A percentile compares a stretch with the other conserved stretches of the same genome.
These are phyloP conservation scores for Penicillium sp. DNA, from an alignment of 2,329 filamentous ascomycete genomes.

Conservation along the genomic window DNA sequence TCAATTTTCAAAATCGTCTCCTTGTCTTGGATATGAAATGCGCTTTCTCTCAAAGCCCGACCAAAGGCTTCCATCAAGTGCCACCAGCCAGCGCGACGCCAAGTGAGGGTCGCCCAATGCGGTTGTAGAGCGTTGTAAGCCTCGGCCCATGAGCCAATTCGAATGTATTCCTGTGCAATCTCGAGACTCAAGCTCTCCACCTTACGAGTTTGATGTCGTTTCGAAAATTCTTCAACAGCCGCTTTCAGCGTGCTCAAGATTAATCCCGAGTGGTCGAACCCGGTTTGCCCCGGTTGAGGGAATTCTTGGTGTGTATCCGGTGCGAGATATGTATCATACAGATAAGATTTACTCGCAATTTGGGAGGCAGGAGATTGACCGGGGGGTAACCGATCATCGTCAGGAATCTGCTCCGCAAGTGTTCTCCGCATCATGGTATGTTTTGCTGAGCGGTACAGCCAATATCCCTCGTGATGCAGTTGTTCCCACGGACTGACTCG, in stretches of 20 bases:
- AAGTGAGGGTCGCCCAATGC: slow-evolving; percentile 61
- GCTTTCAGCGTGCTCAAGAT: slow-evolving; percentile 54
- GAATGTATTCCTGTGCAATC: slow-evolving; percentile 59
- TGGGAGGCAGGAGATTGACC: slow-evolving; percentile 60
- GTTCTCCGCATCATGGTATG: slow-evolving; percentile 56
- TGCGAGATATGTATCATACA: slow-evolving; percentile 65
- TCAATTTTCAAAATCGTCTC: slow-evolving; percentile 57
- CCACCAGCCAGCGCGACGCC: slow-evolving; percentile 66
- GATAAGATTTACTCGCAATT: slow-evolving; percentile 56
- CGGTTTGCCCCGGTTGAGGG: slow-evolving; percentile 47
- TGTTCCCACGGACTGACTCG: slow-evolving; percentile 61
- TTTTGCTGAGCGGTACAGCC: slow-evolving; percentile 59
- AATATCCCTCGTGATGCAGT: slow-evolving; percentile 67
- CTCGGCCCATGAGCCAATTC: slow-evolving; percentile 53
- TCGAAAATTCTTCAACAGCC: slow-evolving; percentile 56
- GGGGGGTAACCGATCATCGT: slow-evolving; percentile 61
- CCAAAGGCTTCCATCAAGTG: slow-evolving; percentile 58
- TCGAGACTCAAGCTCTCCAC: slow-evolving; percentile 60
- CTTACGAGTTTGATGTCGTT: slow-evolving; percentile 57
- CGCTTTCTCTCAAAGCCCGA: slow-evolving; percentile 59
- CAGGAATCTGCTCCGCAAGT: slow-evolving; percentile 60
- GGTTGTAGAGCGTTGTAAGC: slow-evolving; percentile 57
- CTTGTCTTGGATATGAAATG: slow-evolving; percentile 48
- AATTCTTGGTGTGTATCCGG: slow-evolving; percentile 62
- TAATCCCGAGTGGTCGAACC: slow-evolving; percentile 57